phyloP scores from a whole-genome alignment of 1,284 basidiomycete genomes.

The Puccinia novopanici region DNA sequence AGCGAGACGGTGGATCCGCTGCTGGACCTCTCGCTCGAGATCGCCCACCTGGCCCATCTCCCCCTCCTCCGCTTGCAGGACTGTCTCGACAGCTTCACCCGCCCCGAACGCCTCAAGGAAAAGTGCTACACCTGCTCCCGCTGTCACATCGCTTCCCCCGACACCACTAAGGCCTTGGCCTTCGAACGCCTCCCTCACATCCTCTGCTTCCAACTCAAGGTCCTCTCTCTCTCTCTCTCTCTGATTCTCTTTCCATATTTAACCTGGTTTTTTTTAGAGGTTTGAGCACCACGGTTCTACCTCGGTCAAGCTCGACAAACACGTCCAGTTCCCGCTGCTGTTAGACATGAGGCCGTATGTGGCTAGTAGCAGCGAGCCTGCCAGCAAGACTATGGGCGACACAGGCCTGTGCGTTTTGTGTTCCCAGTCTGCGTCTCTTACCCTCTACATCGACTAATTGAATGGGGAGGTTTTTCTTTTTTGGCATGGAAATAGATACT shows the following conservation, averaged over 20 bases:
- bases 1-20: conserved; percentile 47
- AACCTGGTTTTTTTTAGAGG: not conserved
- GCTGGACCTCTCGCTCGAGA: conserved; percentile 45
- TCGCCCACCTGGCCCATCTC: conserved; percentile 24
- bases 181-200: conserved; percentile 37
- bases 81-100: conserved; percentile 49
- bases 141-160: conserved; percentile 26
- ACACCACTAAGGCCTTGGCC: conserved; percentile 32
- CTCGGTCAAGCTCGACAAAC: conserved; percentile 27
- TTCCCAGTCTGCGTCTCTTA: not conserved
- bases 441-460: not conserved
- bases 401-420: not conserved
- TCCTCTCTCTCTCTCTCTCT: not conserved
- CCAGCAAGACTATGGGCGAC: not conserved
- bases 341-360: conserved; percentile 46
- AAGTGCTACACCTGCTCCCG: conserved; percentile 34
- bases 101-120: conserved; percentile 29
- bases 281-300: conserved; percentile 43
- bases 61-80: conserved; percentile 19
- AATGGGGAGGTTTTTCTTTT: not conserved
- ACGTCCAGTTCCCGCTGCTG: conserved; percentile 45
- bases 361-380: not conserved
- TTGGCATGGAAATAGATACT: conserved; percentile 9
- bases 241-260: not conserved
- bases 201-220: conserved; percentile 49